Base-by-base conservation (phyloP, 169 alveolate species). In the Plasmodium billcollinsi region DNA sequence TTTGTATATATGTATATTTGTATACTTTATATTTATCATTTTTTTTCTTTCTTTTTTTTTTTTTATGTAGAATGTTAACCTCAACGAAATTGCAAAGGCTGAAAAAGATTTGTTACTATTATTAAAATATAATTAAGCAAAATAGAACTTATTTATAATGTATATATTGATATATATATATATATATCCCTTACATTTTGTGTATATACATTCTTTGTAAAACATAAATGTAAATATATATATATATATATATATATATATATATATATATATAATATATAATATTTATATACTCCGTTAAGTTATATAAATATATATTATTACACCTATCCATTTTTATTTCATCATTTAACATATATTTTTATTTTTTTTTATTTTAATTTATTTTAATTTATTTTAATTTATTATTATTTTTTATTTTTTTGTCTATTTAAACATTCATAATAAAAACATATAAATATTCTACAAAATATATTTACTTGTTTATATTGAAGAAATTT, bases 21-120 rank as follows among this genome's bases (percentile, higher is more conserved):
- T n/a, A 65, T 7, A 29, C 63, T 21, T 14, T 14, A 2, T 33
- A 33, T 33, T 29, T 56, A 33, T 24, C 43, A n/a, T 74, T 58
- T 54, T 58, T 49, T 18, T 18, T 33, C 29, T 43, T 74, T 43
- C 15, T 61, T 9, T 61, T 50, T 29, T 50, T 66, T 43, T 45
- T 50, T n/a, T 50, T 65, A 9, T 58, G 24, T 21, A 76, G 89
- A 76, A 65, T 52, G 24, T 21, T 8, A 65, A 76, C 24, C 24
- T 76, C 56, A 76, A 65, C n/a, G 89, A 76, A 24, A 39, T 76
- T 14, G 89, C 66, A 6, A 52, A 76, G 39, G 89, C 75, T 20
- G 89, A 76, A 56, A 76, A 76, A 33, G 76, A 76, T 20, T 72
- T 76, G n/a, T 14, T 76, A 15, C 74, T 76, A 63, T 56, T 76